These are phyloP conservation scores for Gardenia jasminoides DNA, from an alignment of 257 asterid genomes.

Conservation along the genomic window DNA sequence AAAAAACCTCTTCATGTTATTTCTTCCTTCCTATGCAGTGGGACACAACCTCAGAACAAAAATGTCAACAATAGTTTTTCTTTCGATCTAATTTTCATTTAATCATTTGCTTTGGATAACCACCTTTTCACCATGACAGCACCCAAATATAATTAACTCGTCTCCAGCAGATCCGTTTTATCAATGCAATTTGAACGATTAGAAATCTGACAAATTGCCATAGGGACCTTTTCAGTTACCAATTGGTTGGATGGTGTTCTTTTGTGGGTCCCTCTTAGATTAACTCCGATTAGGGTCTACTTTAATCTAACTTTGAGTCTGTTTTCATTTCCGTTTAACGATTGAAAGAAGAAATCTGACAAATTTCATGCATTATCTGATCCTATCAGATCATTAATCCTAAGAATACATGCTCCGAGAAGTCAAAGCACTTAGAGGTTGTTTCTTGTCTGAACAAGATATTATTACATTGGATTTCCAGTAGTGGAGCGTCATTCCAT, in stretches of 20 bases:
- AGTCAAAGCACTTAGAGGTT: background rate
- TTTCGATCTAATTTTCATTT: background rate
- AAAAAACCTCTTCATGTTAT: slow-evolving; percentile 37
- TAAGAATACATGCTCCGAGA: background rate
- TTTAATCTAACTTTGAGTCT: too few species aligned
- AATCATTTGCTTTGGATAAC: background rate
- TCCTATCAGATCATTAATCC: background rate
- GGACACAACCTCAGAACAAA: slow-evolving; percentile 64
- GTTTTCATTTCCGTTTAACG: too few species aligned
- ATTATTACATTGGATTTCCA: background rate
- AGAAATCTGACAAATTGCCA: background rate
- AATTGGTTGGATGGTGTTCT: too few species aligned
- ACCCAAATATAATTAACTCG: background rate
- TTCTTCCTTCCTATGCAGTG: slow-evolving; percentile 60
- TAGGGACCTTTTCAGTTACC: too few species aligned
- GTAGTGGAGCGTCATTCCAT: background rate
- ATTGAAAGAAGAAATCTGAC: background rate
- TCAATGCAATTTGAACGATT: background rate
- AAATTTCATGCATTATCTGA: background rate
- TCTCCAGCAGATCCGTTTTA: background rate
- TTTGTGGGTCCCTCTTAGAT: too few species aligned
- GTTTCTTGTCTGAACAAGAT: background rate
- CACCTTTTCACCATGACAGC: slow-evolving; percentile 4
- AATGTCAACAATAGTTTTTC: slow-evolving; percentile 36
- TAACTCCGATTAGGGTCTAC: too few species aligned